A percentile compares a stretch with the other conserved stretches of the same genome.
Conservation (phyloP, 2,329 filamentous ascomycete genomes). For the Diplodia scrobiculata region DNA sequence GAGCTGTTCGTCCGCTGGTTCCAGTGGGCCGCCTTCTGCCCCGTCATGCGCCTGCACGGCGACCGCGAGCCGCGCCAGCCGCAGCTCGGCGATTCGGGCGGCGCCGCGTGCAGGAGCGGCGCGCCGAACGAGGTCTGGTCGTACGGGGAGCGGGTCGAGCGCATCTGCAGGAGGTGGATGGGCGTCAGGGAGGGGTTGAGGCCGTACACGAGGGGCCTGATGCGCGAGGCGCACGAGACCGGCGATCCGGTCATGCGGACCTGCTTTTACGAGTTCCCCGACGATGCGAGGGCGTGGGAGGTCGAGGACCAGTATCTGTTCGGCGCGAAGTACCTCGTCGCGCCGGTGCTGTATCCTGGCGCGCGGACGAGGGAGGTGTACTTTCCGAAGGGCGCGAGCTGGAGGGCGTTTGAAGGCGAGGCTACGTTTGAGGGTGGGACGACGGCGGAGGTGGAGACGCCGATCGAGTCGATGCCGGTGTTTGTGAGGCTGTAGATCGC, state of each 20-base stretch:
- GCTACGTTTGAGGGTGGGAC: slow-evolving; percentile 43
- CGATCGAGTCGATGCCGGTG: slow-evolving; percentile 54
- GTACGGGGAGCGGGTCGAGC: slow-evolving; percentile 63
- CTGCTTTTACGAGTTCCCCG: slow-evolving; percentile 65
- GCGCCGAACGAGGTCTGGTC: slow-evolving; percentile 67
- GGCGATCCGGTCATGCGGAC: slow-evolving; percentile 65
- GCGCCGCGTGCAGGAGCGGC: slow-evolving; percentile 49
- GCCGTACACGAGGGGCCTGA: slow-evolving; percentile 60
- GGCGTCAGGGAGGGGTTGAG: slow-evolving; percentile 60
- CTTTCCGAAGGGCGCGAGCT: slow-evolving; percentile 54
- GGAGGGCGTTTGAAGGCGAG: slow-evolving; percentile 48
- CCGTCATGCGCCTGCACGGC: slow-evolving; percentile 68
- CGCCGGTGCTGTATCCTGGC: slow-evolving; percentile 58
- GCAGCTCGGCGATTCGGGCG: slow-evolving; percentile 44
- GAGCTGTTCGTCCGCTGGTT: slow-evolving; percentile 70
- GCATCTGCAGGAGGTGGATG: slow-evolving; percentile 63
- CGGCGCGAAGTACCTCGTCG: slow-evolving; percentile 61
- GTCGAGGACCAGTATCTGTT: slow-evolving; percentile 66
- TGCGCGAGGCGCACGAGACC: slow-evolving; percentile 62
- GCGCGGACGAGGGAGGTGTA: slow-evolving; percentile 54
- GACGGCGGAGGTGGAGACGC: slow-evolving; percentile 48
- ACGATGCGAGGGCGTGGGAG: slow-evolving; percentile 58
- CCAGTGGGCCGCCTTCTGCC: slow-evolving; percentile 68
- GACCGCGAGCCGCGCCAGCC: slow-evolving; percentile 63
- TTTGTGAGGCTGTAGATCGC: slow-evolving; percentile 39